Conservation (phyloP, 352 stramenopile genomes). For the Phytopythium chamaehyphon region DNA sequence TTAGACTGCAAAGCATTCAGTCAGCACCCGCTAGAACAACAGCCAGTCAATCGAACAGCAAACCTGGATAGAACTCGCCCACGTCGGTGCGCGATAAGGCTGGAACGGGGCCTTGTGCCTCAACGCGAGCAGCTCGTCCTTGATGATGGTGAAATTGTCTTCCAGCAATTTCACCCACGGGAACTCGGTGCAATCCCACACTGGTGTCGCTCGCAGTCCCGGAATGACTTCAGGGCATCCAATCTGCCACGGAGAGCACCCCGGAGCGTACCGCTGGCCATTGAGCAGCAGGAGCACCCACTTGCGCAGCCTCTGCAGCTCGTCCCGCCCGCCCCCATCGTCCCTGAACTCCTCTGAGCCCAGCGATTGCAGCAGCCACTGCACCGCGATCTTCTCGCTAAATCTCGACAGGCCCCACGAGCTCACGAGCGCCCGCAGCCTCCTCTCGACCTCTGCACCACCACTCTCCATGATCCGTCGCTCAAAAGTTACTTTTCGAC, state of each 20-base stretch:
- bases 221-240: slow-evolving; percentile 69
- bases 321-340: slow-evolving; percentile 13
- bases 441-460: slow-evolving; percentile 19
- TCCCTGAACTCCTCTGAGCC: neutral
- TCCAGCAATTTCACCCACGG: slow-evolving; percentile 47
- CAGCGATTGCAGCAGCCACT: slow-evolving; percentile 48
- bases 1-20: slow-evolving; percentile 42
- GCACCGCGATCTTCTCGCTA: slow-evolving; percentile 57
- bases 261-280: slow-evolving; percentile 15
- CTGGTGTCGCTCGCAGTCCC: slow-evolving; percentile 27
- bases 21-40: too few species aligned
- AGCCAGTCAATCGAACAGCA: neutral
- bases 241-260: slow-evolving; percentile 47
- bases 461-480: neutral
- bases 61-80: slow-evolving; percentile 55
- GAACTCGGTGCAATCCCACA: slow-evolving; percentile 50
- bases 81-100: slow-evolving; percentile 70
- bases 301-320: slow-evolving; percentile 37
- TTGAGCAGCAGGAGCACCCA: slow-evolving; percentile 79
- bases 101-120: slow-evolving; percentile 53
- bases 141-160: slow-evolving; percentile 46
- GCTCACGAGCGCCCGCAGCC: slow-evolving; percentile 39
- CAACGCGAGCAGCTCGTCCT: slow-evolving; percentile 55
- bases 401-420: slow-evolving; percentile 66
- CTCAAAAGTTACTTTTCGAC: neutral